phyloP scores from a whole-genome alignment of 352 stramenopile species.

The Phytophthora constricta region DNA sequence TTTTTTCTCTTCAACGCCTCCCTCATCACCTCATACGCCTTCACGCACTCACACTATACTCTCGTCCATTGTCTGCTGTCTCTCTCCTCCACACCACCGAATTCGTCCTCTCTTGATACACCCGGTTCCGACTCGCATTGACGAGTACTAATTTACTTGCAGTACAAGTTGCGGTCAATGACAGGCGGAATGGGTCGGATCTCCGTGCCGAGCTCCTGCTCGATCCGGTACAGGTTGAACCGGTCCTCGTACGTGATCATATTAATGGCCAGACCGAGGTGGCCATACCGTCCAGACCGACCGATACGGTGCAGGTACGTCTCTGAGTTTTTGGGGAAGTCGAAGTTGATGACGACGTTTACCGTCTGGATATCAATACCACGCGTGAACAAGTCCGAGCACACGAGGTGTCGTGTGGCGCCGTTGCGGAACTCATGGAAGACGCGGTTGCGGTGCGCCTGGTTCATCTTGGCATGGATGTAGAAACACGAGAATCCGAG shows the following conservation, averaged over 20 bases:
- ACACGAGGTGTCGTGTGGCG: conserved; percentile 97
- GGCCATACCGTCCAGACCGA: conserved; percentile 97
- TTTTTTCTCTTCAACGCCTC: conserved; percentile 14
- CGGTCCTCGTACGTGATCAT: conserved; percentile 99
- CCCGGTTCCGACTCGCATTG: conserved; percentile 2
- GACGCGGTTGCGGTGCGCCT: conserved; percentile 98
- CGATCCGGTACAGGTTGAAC: conserved; percentile 97
- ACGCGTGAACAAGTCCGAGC: conserved; percentile 98
- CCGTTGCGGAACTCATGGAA: conserved; percentile 99
- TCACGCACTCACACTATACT: neutral
- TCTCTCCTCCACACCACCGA: conserved; percentile 5
- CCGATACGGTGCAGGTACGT: conserved; percentile 99
- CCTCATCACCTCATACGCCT: neutral
- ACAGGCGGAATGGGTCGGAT: conserved; percentile 98
- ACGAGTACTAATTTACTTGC: conserved; percentile 66
- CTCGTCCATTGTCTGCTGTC: neutral
- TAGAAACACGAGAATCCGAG: conserved; percentile 99
- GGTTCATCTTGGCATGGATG: conserved; percentile 99
- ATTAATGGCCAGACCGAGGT: conserved; percentile 99
- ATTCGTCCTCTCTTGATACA: conserved; percentile 9
- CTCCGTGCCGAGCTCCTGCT: conserved; percentile 99
- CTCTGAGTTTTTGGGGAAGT: conserved; percentile 99
- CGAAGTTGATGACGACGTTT: conserved; percentile 99
- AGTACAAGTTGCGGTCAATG: conserved; percentile 99
- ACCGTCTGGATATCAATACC: conserved; percentile 99